Evolutionary conservation across 306 rosid species (phyloP), one percentile per base, ranked within the genome.

Genomic region (Cyamopsis tetragonoloba): DNA sequence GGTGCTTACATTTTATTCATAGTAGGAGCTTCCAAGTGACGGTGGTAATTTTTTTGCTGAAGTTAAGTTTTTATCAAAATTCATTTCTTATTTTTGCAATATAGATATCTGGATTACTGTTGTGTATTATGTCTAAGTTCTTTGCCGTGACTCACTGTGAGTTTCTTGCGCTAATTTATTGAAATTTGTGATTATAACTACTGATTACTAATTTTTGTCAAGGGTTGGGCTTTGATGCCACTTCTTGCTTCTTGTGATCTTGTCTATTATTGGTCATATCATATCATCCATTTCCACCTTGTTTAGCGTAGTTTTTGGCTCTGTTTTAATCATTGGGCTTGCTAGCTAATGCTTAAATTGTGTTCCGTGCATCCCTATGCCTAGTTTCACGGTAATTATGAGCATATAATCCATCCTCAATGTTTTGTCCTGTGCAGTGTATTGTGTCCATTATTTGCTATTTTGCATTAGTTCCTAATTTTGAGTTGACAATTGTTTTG

Each of bases 381-480:
- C 20, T 13, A 15, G 38, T 13, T 53, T 67, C 14, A 31, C 42
- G 28, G 39, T 20, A 57, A 57, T 37, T 19, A 49, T 14, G 58
- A 49, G 37, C 24, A 39, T 28, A 47, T 43, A 31, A 28, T 32
- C 15, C 34, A 31, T 37, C 34, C 54, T 26, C 24, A 3, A 7
- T 32, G 9, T 15, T 32, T 44, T 22, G 11, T 42, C 42, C 26
- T 59, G 17, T 19, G 11, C 23, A n/a, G 23, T 43, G n/a, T 34
- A n/a, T 27, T 58, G 32, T 39, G 64, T 64, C 3, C 4, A 39
- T 20, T 57, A 24, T 41, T 70, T 74, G 51, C 26, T 23, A 4
- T 76, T 22, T 62, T 53, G 37, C 39, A 18, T 27, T 34, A 62
- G 42, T 69, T 74, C 7, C 51, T 38, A 37, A 22, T 44, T 71